phyloP scores from a whole-genome alignment of 2,329 filamentous ascomycete species.

The Apiospora aurea region DNA sequence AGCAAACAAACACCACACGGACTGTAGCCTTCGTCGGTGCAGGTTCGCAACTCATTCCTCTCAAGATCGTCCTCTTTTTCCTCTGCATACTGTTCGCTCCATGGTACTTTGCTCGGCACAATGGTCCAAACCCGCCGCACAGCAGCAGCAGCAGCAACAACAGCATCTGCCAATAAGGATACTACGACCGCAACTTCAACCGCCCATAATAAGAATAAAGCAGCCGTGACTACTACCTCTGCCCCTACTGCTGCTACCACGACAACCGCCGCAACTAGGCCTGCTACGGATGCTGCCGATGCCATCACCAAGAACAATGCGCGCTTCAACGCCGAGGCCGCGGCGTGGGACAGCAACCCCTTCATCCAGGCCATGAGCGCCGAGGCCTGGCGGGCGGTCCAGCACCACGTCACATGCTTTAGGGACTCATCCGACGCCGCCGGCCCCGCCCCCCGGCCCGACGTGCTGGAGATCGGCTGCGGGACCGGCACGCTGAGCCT shows the following conservation, averaged over 20 bases:
- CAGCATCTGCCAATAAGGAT: background rate
- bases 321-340: constrained; percentile 54
- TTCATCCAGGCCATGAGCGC: constrained; percentile 53
- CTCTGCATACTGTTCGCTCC: background rate
- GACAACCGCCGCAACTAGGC: background rate
- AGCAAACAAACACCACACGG: background rate
- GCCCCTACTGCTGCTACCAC: background rate
- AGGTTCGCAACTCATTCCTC: background rate
- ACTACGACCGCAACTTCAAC: background rate
- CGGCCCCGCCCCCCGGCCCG: constrained; percentile 32
- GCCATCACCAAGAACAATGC: constrained; percentile 41
- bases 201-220: background rate
- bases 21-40: background rate
- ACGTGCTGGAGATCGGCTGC: constrained; percentile 64
- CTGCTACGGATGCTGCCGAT: background rate
- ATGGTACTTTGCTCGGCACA: background rate
- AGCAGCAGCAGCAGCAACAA: background rate
- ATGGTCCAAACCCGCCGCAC: background rate
- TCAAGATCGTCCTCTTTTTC: background rate
- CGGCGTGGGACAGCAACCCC: constrained; percentile 48
- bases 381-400: constrained; percentile 53
- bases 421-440: constrained; percentile 31
- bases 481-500: constrained; percentile 63
- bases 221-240: background rate
- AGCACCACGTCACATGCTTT: constrained; percentile 44